Percentiles rank a stretch among this genome's conserved stretches.
phyloP scores from a whole-genome alignment of 805 yeast species.

The Candida gorgasii region DNA sequence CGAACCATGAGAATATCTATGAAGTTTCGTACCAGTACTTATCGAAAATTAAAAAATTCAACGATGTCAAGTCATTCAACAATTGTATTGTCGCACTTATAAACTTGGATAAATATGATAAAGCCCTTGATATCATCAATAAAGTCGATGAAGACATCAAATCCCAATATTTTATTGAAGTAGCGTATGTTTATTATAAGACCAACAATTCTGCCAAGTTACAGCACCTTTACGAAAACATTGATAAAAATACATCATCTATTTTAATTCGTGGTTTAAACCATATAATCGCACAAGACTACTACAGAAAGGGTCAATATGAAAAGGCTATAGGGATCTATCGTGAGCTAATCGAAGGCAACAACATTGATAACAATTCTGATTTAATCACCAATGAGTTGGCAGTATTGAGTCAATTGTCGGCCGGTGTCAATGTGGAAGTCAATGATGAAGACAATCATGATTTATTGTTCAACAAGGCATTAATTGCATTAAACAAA shows the following conservation, averaged over 20 bases:
- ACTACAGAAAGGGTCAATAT: slow-evolving; percentile 48
- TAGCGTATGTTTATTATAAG: slow-evolving; percentile 62
- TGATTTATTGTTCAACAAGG: slow-evolving; percentile 62
- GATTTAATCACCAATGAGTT: slow-evolving; percentile 67
- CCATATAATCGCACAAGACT: slow-evolving; percentile 56
- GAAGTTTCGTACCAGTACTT: slow-evolving; percentile 43
- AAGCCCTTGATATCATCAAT: slow-evolving; percentile 47
- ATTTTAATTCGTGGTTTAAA: slow-evolving; percentile 35
- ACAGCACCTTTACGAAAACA: slow-evolving; percentile 20
- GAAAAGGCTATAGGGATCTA: slow-evolving; percentile 49
- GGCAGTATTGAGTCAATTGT: slow-evolving; percentile 61
- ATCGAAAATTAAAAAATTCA: slow-evolving; percentile 36
- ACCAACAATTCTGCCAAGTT: slow-evolving; percentile 42
- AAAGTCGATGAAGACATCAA: slow-evolving; percentile 40
- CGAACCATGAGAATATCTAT: slow-evolving; percentile 37
- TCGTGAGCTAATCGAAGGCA: slow-evolving; percentile 32
- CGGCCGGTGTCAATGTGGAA: too few relatives aligned
- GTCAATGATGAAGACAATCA: slow-evolving; percentile 29
- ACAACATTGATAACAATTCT: slow-evolving; percentile 41
- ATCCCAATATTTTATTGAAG: slow-evolving; percentile 45
- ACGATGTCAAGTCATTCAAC: slow-evolving; percentile 37
- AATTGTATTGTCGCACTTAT: slow-evolving; percentile 59
- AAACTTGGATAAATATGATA: slow-evolving; percentile 55
- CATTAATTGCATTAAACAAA: slow-evolving; percentile 49
- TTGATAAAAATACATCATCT: slow-evolving; percentile 17